Evolutionary conservation across 176 grass and related monocot species (phyloP).

Genomic region (Bothriochloa decipiens): DNA sequence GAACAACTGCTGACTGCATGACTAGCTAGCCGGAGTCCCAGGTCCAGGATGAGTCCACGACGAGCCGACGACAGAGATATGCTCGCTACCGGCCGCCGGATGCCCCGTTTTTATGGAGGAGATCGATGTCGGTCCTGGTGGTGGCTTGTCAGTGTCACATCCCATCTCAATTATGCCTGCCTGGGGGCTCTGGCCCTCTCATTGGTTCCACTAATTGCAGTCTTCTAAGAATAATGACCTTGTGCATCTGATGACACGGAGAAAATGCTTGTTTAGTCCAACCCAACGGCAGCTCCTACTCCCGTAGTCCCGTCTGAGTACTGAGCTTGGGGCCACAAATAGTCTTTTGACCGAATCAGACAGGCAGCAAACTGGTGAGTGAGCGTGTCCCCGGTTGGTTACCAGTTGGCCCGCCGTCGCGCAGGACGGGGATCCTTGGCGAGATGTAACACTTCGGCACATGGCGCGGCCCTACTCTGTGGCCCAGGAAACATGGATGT

Average conservation of each 20-base stretch:
- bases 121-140: not conserved
- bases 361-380: slow-evolving; percentile 21
- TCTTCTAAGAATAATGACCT: not conserved
- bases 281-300: not conserved
- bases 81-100: not conserved
- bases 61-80: not conserved
- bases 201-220: not conserved
- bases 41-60: slow-evolving; percentile 4
- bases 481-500: not conserved
- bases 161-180: not conserved
- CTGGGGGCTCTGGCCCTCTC: not conserved
- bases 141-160: slow-evolving; percentile 19
- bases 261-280: slow-evolving; percentile 9
- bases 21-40: not conserved
- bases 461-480: slow-evolving; percentile 16
- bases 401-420: not conserved
- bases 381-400: not conserved
- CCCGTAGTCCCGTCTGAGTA: not conserved
- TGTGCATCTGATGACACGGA: not conserved
- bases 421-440: not conserved
- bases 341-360: slow-evolving; percentile 25
- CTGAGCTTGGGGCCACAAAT: not conserved
- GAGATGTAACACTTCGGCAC: slow-evolving; percentile 2
- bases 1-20: not conserved
- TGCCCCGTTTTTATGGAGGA: not conserved